phyloP scores from a whole-genome alignment of 1,284 basidiomycete genomes.

The Fomitiporia mediterranea region DNA sequence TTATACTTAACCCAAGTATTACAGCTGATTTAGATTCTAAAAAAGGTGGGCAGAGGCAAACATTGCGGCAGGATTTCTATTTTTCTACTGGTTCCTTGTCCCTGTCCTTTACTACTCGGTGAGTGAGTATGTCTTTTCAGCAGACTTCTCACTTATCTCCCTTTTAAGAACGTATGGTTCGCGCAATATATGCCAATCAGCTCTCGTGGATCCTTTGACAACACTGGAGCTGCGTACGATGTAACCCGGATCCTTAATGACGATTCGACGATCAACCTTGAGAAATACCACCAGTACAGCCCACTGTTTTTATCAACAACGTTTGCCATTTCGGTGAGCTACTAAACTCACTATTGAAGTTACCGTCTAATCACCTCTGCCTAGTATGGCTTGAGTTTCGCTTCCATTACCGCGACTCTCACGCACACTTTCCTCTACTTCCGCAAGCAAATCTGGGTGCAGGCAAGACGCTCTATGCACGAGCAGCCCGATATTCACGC shows the following conservation, averaged over 20 bases:
- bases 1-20: too few species aligned
- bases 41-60: conserved; percentile 40
- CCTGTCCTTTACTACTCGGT: conserved; percentile 28
- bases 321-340: conserved; percentile 25
- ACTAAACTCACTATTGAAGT: background rate
- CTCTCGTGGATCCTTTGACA: conserved; percentile 19
- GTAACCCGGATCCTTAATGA: conserved; percentile 29
- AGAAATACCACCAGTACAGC: conserved; percentile 21
- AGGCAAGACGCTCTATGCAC: conserved; percentile 26
- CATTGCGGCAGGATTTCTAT: conserved; percentile 39
- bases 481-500: conserved; percentile 27
- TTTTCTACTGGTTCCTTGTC: conserved; percentile 36
- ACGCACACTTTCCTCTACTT: conserved; percentile 35
- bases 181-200: conserved; percentile 20
- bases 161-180: conserved; percentile 24
- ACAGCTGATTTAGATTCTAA: too few species aligned
- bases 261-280: conserved; percentile 22
- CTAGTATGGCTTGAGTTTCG: conserved; percentile 22
- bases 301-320: conserved; percentile 23
- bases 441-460: conserved; percentile 31
- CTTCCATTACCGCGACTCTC: conserved; percentile 26
- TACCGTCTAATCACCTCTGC: background rate
- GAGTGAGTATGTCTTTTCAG: background rate
- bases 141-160: background rate
- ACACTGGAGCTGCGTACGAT: conserved; percentile 30